Percentiles rank a stretch among this genome's conserved stretches.
phyloP scores from a whole-genome alignment of 805 yeast genomes.

The Candida odintsovae region DNA sequence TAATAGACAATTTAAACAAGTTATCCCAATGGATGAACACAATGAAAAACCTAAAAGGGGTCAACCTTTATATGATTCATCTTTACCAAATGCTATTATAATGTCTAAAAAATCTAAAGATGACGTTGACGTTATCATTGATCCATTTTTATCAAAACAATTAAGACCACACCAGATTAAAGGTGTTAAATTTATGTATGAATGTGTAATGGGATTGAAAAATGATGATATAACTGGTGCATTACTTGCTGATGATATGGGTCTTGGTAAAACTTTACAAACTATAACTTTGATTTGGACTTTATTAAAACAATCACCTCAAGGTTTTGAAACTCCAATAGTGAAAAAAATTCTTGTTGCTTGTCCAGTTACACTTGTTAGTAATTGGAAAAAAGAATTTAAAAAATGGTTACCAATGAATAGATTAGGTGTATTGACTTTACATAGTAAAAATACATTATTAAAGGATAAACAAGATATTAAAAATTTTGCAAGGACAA shows the following conservation, averaged over 20 bases:
- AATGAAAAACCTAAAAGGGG: conserved; percentile 7
- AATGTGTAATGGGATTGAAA: conserved; percentile 70
- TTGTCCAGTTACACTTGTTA: conserved; percentile 86
- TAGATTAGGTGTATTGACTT: conserved; percentile 58
- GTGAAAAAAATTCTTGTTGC: conserved; percentile 66
- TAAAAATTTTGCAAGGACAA: conserved; percentile 41
- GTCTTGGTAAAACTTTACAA: conserved; percentile 85
- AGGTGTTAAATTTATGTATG: conserved; percentile 77
- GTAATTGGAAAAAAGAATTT: conserved; percentile 87
- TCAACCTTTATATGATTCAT: conserved; percentile 36
- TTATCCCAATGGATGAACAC: conserved; percentile 15
- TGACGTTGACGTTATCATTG: conserved; percentile 48
- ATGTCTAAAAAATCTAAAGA: conserved; percentile 29
- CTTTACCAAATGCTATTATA: conserved; percentile 32
- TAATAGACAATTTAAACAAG: conserved; percentile 23
- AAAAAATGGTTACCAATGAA: conserved; percentile 68
- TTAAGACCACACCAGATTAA: conserved; percentile 84
- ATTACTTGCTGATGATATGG: conserved; percentile 95
- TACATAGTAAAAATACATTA: conserved; percentile 43
- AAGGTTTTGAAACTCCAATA: conserved; percentile 28
- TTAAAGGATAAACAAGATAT: conserved; percentile 38
- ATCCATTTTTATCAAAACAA: conserved; percentile 44
- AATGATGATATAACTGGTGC: conserved; percentile 58
- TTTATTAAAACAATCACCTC: conserved; percentile 55
- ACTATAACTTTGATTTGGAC: conserved; percentile 85